Conservation (phyloP, 208 protist genomes). For the Angomonas deanei region DNA sequence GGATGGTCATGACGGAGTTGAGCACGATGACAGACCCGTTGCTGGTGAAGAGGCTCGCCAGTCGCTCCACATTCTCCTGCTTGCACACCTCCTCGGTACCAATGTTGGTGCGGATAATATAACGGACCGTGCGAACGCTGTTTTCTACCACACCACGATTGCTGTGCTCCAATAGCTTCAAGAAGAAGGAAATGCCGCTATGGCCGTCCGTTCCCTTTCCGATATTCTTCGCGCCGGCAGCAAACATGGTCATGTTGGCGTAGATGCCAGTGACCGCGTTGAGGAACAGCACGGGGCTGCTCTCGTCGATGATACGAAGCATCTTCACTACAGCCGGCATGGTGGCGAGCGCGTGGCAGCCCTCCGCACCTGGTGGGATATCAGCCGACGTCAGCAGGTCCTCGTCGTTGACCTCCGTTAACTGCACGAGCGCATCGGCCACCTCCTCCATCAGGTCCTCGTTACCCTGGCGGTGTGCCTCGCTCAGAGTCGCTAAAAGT, state of each 20-base stretch:
- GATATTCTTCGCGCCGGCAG: conserved; percentile 47
- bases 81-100: conserved; percentile 56
- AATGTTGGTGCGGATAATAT: conserved; percentile 51
- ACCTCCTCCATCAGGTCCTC: conserved; percentile 68
- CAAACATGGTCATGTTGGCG: conserved; percentile 71
- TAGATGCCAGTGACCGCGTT: conserved; percentile 75
- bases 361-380: conserved; percentile 61
- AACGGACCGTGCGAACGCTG: conserved; percentile 49
- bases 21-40: conserved; percentile 37
- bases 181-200: conserved; percentile 76
- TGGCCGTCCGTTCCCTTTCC: conserved; percentile 62
- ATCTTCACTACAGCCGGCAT: conserved; percentile 81
- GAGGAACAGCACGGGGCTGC: conserved; percentile 67
- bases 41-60: conserved; percentile 49
- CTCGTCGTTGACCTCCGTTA: conserved; percentile 69
- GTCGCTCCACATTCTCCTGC: conserved; percentile 44
- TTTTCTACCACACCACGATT: conserved; percentile 71
- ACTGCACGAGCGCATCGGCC: conserved; percentile 40
- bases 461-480: conserved; percentile 74
- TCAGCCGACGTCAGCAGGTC: conserved; percentile 68
- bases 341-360: conserved; percentile 56
- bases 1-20: conserved; percentile 63
- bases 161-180: conserved; percentile 65
- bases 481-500: conserved; percentile 62
- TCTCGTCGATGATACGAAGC: conserved; percentile 80